Evolutionary conservation across 306 rosid species (phyloP).

Genomic region (Ormosia emarginata): DNA sequence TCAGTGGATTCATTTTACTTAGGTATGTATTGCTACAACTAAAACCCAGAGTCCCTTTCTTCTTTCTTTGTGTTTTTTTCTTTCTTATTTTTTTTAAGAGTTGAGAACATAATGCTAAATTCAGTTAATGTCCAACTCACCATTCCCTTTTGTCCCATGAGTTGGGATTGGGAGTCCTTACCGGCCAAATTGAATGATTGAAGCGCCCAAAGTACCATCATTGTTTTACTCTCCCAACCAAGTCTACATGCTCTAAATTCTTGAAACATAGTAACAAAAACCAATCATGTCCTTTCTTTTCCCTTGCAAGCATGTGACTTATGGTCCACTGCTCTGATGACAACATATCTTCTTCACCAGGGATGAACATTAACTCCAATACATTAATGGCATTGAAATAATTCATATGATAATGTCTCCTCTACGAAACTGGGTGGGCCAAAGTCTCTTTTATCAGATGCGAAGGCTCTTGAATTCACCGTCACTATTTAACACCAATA

Average conservation of each 20-base stretch:
- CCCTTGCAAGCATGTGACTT: slow-evolving; percentile 38
- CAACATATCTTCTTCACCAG: neutral
- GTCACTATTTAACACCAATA: neutral
- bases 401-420: slow-evolving; percentile 35
- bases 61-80: neutral
- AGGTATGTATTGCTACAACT: too few species aligned
- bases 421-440: slow-evolving; percentile 17
- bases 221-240: slow-evolving; percentile 19
- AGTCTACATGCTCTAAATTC: slow-evolving; percentile 28
- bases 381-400: slow-evolving; percentile 21
- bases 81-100: neutral
- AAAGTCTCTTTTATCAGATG: neutral
- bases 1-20: too few species aligned
- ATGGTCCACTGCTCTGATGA: slow-evolving; percentile 38
- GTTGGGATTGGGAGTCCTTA: neutral
- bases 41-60: neutral
- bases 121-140: slow-evolving; percentile 4
- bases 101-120: neutral
- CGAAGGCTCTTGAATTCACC: neutral
- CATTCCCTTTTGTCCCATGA: slow-evolving; percentile 5
- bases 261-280: slow-evolving; percentile 34
- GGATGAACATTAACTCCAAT: slow-evolving; percentile 10
- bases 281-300: slow-evolving; percentile 17
- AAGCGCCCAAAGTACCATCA: slow-evolving; percentile 28
- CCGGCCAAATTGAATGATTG: slow-evolving; percentile 19